Evolutionary conservation across 2,329 filamentous ascomycete genomes (phyloP), one percentile per base, ranked within the genome.

Genomic region (Calonectria ilicicola): DNA sequence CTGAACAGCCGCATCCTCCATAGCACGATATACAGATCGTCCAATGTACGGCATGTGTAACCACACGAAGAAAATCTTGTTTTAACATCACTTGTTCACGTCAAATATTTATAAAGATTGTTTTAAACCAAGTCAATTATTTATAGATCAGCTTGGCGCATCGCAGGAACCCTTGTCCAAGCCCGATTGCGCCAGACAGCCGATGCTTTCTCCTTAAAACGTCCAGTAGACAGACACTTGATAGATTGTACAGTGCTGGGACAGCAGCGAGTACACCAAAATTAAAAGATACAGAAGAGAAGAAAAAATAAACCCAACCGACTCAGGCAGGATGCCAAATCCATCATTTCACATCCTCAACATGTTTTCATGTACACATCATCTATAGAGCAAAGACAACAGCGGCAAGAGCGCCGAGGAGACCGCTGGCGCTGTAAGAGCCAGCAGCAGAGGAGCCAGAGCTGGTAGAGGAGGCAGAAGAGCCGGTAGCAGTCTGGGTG

Each of bases 321-420:
- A 10, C 53, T 23, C 29, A n/a, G 6, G 32, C 2, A 14, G 42
- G 32, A 38, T 38, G 19, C n/a, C 51, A n/a, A 38, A 58, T n/a
- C n/a, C 29, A 5, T 21, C 12, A 35, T 5, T 21, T 56, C 53
- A 38, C 9, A 5, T 17, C 17, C 29, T 21, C 53, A 26, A 35
- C n/a, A n/a, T 38, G 32, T 23, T 5, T n/a, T 44, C 42, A 7
- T n/a, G 17, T 53, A 53, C 53, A 58, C 15, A 32, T 3, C 32
- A 17, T n/a, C 78, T 76, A 83, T 27, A 83, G 72, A 66, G 80
- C 81, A 58, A 80, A 65, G 19, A 82, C 60, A 75, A 82, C 70
- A 32, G 80, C 81, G 67, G 81, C 62, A 9, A 75, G 73, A 7
- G 81, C 79, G 58, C 81, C 81, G 14, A 81, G 40, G 21, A 82